Conservation (phyloP, 306 rosid genomes). For the Glycyrrhiza uralensis region DNA sequence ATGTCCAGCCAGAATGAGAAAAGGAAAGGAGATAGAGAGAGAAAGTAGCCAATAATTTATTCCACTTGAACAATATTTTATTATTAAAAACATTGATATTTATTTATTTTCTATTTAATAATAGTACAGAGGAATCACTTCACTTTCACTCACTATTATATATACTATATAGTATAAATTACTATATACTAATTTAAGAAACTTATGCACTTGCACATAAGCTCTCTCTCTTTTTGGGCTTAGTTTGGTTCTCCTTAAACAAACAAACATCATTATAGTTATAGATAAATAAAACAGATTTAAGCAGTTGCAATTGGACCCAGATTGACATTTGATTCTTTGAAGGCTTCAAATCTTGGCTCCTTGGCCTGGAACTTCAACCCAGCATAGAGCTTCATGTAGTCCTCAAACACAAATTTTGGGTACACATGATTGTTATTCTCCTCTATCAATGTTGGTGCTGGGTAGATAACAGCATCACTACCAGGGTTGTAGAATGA, state of each 20-base stretch:
- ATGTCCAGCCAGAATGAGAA: not conserved
- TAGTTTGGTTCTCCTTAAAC: not conserved
- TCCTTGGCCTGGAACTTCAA: constrained; percentile 20
- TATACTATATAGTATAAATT: too few relatives aligned
- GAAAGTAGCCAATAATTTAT: not conserved
- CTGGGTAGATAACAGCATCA: constrained; percentile 26
- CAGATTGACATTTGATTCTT: not conserved
- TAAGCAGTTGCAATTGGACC: constrained; percentile 16
- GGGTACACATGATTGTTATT: constrained; percentile 8
- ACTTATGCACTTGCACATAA: not conserved
- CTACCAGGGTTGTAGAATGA: constrained; percentile 25
- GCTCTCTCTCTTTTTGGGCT: not conserved
- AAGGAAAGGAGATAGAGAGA: not conserved
- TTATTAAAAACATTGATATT: not conserved
- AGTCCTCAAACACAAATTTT: constrained; percentile 23
- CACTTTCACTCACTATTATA: not conserved
- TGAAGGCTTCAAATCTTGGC: constrained; percentile 25
- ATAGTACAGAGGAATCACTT: not conserved
- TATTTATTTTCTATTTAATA: not conserved
- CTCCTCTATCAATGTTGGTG: not conserved
- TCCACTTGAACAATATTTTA: not conserved
- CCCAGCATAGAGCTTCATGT: constrained; percentile 14
- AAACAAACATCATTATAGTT: not conserved
- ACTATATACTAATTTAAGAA: not conserved
- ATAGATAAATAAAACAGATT: not conserved